phyloP scores from a whole-genome alignment of 306 rosid genomes.

The Ceratonia siliqua region DNA sequence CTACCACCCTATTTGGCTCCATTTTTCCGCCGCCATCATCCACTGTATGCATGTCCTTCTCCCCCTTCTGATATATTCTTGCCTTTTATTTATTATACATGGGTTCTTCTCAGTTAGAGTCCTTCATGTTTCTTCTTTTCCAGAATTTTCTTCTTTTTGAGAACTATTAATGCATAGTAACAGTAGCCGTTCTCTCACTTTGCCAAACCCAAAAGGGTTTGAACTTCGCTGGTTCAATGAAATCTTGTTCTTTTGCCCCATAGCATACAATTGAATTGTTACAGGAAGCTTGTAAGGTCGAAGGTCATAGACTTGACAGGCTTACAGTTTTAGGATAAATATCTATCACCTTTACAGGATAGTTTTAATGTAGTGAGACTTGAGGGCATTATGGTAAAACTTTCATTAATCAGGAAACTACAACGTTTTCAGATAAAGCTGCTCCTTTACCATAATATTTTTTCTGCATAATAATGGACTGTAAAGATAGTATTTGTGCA shows the following conservation, averaged over 20 bases:
- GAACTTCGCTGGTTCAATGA: background rate
- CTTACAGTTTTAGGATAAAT: too few relatives aligned
- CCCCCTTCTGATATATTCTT: background rate
- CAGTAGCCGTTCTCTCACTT: constrained; percentile 9
- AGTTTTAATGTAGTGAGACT: background rate
- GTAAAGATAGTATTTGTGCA: too few relatives aligned
- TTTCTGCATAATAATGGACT: too few relatives aligned
- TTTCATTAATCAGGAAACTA: background rate
- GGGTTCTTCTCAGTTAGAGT: background rate
- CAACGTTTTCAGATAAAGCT: background rate
- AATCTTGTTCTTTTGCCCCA: background rate
- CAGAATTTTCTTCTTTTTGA: background rate
- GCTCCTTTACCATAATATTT: background rate
- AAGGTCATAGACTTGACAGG: background rate
- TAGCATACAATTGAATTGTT: background rate
- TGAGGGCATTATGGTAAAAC: constrained; percentile 18
- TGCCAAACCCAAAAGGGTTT: background rate
- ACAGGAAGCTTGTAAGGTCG: too few relatives aligned
- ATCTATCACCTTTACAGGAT: background rate
- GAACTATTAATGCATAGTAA: background rate
- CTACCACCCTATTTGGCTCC: constrained; percentile 65
- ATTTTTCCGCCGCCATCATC: constrained; percentile 76
- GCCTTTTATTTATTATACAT: background rate
- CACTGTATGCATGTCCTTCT: constrained; percentile 46
- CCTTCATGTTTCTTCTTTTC: background rate